phyloP scores from a whole-genome alignment of 805 yeast species.

The Wickerhamomyces rabaulensis region DNA sequence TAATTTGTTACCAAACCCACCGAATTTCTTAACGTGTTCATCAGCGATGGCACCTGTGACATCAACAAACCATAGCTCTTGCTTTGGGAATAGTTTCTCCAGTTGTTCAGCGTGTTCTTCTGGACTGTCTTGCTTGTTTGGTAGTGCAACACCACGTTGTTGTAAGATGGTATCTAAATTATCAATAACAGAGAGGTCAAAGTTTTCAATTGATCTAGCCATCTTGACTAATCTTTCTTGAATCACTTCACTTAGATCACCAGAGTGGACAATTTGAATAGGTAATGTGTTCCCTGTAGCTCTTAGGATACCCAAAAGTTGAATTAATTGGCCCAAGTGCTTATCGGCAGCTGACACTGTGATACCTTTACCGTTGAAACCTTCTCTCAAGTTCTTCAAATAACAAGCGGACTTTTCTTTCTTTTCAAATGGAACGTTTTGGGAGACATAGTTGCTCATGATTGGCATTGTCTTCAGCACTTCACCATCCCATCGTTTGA shows the following conservation, averaged over 20 bases:
- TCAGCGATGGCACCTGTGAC: conserved; percentile 19
- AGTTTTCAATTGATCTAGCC: conserved; percentile 22
- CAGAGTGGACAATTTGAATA: conserved; percentile 35
- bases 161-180: conserved; percentile 5
- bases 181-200: conserved; percentile 10
- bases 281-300: conserved; percentile 32
- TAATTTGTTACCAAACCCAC: conserved; percentile 41
- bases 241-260: conserved; percentile 27
- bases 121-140: neutral
- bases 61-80: conserved; percentile 38
- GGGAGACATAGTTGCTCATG: conserved; percentile 4
- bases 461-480: conserved; percentile 10
- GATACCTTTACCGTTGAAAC: conserved; percentile 31
- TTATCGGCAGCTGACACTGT: conserved; percentile 26
- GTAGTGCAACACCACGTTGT: neutral
- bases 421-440: neutral
- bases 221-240: conserved; percentile 28
- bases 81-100: conserved; percentile 22
- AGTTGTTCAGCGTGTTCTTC: neutral
- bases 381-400: conserved; percentile 19
- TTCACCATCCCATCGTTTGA: conserved; percentile 36
- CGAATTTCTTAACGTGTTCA: conserved; percentile 22
- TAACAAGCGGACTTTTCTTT: conserved; percentile 16
- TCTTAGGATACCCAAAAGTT: conserved; percentile 37
- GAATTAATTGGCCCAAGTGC: conserved; percentile 24